These are phyloP conservation scores for Polyporus arcularius DNA, from an alignment of 768 basidiomycete species.

Conservation along the genomic window DNA sequence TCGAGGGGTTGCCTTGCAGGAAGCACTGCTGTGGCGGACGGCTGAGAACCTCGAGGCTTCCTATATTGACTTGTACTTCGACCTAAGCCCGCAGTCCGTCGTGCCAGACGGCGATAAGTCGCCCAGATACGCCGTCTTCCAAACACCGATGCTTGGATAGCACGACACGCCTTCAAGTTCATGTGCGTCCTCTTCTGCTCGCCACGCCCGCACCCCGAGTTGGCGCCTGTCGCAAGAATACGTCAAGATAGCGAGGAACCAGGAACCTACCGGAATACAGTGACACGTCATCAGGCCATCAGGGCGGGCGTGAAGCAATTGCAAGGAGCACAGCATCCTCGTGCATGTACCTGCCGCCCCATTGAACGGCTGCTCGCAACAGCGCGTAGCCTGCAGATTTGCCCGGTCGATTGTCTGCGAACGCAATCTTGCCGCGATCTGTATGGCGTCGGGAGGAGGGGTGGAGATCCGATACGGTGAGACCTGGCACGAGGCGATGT, in stretches of 20 bases:
- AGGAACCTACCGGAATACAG: background rate
- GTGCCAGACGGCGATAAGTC: too few species aligned
- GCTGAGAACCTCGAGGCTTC: too few species aligned
- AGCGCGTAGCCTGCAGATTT: background rate
- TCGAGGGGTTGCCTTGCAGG: too few species aligned
- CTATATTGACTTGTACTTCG: too few species aligned
- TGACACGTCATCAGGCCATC: background rate
- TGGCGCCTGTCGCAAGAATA: background rate
- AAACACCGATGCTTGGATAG: too few species aligned
- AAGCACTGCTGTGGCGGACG: too few species aligned
- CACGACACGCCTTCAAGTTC: too few species aligned
- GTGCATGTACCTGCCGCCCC: background rate
- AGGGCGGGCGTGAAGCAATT: background rate
- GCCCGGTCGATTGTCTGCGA: background rate
- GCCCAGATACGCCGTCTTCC: too few species aligned
- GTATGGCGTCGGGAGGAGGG: background rate
- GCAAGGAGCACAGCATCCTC: background rate
- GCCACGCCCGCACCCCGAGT: background rate
- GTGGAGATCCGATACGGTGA: constrained; percentile 1
- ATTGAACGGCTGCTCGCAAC: background rate
- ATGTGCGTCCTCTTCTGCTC: background rate
- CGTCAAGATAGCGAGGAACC: background rate
- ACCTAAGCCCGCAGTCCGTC: too few species aligned
- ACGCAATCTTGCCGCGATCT: constrained; percentile 6
- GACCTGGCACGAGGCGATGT: background rate